Conservation (phyloP, 805 yeast genomes). For the Jamesozyma jinghongensis region DNA sequence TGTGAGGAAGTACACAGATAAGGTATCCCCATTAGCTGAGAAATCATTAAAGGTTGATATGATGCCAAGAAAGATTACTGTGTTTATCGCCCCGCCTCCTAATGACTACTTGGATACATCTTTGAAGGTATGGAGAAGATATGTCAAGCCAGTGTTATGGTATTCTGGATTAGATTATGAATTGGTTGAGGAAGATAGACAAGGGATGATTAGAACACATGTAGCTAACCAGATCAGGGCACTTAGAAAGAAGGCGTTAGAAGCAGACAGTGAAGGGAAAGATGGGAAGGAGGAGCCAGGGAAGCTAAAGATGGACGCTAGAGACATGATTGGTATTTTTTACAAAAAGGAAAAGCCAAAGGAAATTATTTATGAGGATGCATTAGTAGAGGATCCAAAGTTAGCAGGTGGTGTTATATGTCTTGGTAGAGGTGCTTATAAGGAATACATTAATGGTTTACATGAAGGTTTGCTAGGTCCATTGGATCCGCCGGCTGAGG, state of each 20-base stretch:
- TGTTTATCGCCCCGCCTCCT: slow-evolving; percentile 95
- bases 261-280: slow-evolving; percentile 6
- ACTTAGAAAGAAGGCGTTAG: slow-evolving; percentile 38
- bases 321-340: slow-evolving; percentile 53
- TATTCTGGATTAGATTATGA: slow-evolving; percentile 82
- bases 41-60: slow-evolving; percentile 39
- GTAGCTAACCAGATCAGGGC: slow-evolving; percentile 80
- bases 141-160: slow-evolving; percentile 76
- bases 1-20: slow-evolving; percentile 53
- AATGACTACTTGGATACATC: slow-evolving; percentile 77
- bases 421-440: slow-evolving; percentile 91
- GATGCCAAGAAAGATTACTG: slow-evolving; percentile 65
- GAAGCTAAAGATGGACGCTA: slow-evolving; percentile 30
- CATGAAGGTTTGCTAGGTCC: slow-evolving; percentile 97
- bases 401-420: slow-evolving; percentile 80
- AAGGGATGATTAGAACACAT: slow-evolving; percentile 74
- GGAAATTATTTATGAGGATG: slow-evolving; percentile 37
- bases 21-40: slow-evolving; percentile 47
- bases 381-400: slow-evolving; percentile 35
- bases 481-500: slow-evolving; percentile 40
- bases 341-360: slow-evolving; percentile 26
- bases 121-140: slow-evolving; percentile 62
- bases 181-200: slow-evolving; percentile 64
- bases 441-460: slow-evolving; percentile 81
- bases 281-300: slow-evolving; percentile 4